A percentile compares a stretch with the other conserved stretches of the same genome.
These are phyloP conservation scores for Penicillium sp. DNA, from an alignment of 2,329 filamentous ascomycete genomes.

Conservation along the genomic window DNA sequence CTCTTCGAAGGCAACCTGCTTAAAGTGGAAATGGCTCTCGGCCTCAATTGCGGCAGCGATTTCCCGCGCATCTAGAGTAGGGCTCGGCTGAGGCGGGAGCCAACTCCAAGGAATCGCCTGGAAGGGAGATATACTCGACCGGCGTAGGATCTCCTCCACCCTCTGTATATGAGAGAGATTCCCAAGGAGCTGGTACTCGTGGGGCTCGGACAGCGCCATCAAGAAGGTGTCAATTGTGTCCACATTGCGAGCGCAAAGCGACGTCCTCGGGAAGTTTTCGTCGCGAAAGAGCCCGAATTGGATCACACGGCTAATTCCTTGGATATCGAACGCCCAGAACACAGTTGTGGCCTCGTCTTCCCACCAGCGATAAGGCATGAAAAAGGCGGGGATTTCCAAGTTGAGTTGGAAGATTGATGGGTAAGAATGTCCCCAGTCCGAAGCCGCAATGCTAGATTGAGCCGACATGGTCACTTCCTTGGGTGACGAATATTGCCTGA, in stretches of 20 bases:
- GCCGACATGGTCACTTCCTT: slow-evolving; percentile 7
- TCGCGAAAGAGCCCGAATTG: slow-evolving; percentile 33
- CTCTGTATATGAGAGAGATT: slow-evolving; percentile 31
- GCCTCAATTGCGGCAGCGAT: slow-evolving; percentile 31
- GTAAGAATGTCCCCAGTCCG: slow-evolving; percentile 20
- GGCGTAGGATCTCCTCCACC: slow-evolving; percentile 34
- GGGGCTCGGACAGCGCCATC: slow-evolving; percentile 21
- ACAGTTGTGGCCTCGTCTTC: slow-evolving; percentile 34
- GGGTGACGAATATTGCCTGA: not conserved
- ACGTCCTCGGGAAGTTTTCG: slow-evolving; percentile 28
- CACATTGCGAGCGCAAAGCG: slow-evolving; percentile 28
- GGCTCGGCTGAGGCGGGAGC: slow-evolving; percentile 25
- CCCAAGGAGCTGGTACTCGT: slow-evolving; percentile 21
- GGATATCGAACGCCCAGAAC: slow-evolving; percentile 33
- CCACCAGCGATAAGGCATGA: slow-evolving; percentile 33
- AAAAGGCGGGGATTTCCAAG: slow-evolving; percentile 28
- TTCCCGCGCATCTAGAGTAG: slow-evolving; percentile 15
- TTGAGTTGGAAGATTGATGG: slow-evolving; percentile 25
- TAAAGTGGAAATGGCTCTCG: slow-evolving; percentile 36
- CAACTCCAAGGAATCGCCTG: slow-evolving; percentile 29
- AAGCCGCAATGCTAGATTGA: not conserved
- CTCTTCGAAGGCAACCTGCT: slow-evolving; percentile 33
- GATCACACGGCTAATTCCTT: slow-evolving; percentile 32
- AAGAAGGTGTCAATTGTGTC: slow-evolving; percentile 30
- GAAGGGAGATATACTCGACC: slow-evolving; percentile 22